A percentile compares a stretch with the other conserved stretches of the same genome.
Evolutionary conservation across 2,329 filamentous ascomycete species (phyloP).

Genomic region (Lachnellula subtilissima): DNA sequence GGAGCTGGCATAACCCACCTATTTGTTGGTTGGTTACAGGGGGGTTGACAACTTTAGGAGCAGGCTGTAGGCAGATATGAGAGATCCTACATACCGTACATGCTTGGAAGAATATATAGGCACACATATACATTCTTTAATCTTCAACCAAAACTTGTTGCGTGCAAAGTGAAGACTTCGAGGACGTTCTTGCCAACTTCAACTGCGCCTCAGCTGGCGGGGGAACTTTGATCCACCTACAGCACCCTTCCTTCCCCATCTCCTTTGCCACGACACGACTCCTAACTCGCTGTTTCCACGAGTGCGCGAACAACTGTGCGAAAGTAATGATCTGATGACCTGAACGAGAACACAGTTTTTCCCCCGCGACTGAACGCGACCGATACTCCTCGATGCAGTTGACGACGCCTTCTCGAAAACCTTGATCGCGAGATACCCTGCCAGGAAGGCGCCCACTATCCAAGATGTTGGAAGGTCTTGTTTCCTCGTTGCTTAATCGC

Average conservation of each 20-base stretch:
- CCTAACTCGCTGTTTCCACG: background rate
- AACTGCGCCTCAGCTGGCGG: conserved; percentile 7
- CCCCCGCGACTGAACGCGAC: background rate
- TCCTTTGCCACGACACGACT: background rate
- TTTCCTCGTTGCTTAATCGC: conserved; percentile 95
- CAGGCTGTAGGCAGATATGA: too few species aligned
- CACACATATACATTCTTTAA: too few species aligned
- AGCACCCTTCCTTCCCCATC: conserved; percentile 1
- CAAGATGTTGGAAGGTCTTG: conserved; percentile 93
- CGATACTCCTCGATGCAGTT: conserved; percentile 11
- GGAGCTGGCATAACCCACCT: too few species aligned
- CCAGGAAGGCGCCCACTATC: conserved; percentile 63
- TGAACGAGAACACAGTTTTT: conserved; percentile 6
- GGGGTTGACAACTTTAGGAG: too few species aligned
- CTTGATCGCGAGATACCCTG: conserved; percentile 41
- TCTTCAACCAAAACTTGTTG: background rate
- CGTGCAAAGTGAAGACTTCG: background rate
- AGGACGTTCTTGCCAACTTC: background rate
- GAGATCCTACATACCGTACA: too few species aligned
- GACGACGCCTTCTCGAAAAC: conserved; percentile 12
- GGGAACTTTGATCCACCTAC: conserved; percentile 2
- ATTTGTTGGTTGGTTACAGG: too few species aligned
- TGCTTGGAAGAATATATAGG: too few species aligned
- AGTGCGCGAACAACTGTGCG: background rate
- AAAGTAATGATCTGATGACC: conserved; percentile 3